Evolutionary conservation across 371 early-diverging fungal genomes (phyloP).

Genomic region (Rhizopus stolonifer): DNA sequence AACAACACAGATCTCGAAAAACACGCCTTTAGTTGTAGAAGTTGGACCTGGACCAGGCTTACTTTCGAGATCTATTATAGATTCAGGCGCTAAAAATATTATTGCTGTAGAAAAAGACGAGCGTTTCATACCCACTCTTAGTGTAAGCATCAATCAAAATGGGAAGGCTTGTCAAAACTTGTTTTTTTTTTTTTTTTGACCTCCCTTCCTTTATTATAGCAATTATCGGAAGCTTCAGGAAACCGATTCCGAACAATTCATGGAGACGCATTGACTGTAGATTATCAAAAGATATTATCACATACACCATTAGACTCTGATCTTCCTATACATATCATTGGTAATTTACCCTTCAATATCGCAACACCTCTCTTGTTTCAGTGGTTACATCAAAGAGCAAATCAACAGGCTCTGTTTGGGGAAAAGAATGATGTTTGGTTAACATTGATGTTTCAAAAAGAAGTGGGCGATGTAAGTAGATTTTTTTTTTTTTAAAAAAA

Average conservation of each 20-base stretch:
- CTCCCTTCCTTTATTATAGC: too few relatives aligned
- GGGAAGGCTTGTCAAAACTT: not conserved
- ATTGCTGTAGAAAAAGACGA: slow-evolving; percentile 80
- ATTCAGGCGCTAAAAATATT: slow-evolving; percentile 63
- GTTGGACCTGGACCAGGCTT: slow-evolving; percentile 87
- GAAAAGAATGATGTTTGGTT: slow-evolving; percentile 48
- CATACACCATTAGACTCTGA: not conserved
- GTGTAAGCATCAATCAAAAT: slow-evolving; percentile 34
- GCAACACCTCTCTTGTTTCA: slow-evolving; percentile 74
- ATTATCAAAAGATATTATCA: slow-evolving; percentile 50
- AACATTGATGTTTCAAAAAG: slow-evolving; percentile 88
- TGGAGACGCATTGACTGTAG: slow-evolving; percentile 67
- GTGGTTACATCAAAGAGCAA: slow-evolving; percentile 68
- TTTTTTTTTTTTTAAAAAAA: too few relatives aligned
- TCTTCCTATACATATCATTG: slow-evolving; percentile 57
- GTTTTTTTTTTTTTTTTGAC: too few relatives aligned
- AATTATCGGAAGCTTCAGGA: slow-evolving; percentile 63
- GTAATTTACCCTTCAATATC: slow-evolving; percentile 81
- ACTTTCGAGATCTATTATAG: slow-evolving; percentile 76
- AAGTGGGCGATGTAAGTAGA: slow-evolving; percentile 73
- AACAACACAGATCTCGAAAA: slow-evolving; percentile 55
- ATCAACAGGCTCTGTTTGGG: slow-evolving; percentile 63
- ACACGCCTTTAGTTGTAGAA: slow-evolving; percentile 73
- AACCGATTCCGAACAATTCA: slow-evolving; percentile 53
- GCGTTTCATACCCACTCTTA: slow-evolving; percentile 70